A percentile compares a stretch with the other conserved stretches of the same genome.
Evolutionary conservation across 2,329 filamentous ascomycete species (phyloP).

Genomic region (Colletotrichum karsti): DNA sequence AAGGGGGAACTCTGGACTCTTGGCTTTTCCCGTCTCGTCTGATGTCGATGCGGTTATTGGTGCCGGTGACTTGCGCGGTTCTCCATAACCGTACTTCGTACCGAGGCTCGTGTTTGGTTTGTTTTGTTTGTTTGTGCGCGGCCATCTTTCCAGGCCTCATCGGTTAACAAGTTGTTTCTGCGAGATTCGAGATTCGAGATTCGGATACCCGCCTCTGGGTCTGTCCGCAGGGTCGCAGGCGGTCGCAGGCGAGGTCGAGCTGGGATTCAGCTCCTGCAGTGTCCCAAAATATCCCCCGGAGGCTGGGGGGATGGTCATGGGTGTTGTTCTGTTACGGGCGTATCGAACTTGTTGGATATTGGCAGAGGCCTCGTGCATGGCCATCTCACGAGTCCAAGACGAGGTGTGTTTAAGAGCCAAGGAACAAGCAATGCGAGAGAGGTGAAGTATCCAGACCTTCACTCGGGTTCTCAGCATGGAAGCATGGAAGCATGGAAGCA

Average conservation of each 20-base stretch:
- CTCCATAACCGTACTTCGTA: not conserved
- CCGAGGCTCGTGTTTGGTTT: not conserved
- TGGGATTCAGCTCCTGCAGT: constrained; percentile 3
- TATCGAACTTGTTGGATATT: not conserved
- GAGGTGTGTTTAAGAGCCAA: not conserved
- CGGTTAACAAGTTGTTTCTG: not conserved
- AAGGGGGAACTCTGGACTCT: no score
- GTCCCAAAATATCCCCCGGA: not conserved
- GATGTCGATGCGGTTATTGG: constrained; percentile 7
- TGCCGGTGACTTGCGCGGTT: not conserved
- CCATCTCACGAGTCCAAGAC: not conserved
- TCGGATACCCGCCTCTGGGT: not conserved
- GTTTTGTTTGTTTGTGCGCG: no score
- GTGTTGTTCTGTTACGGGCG: constrained; percentile 9
- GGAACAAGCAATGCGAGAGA: not conserved
- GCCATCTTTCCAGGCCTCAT: not conserved
- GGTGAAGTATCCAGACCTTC: not conserved
- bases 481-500: no score
- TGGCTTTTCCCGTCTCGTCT: constrained; percentile 19
- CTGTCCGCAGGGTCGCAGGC: not conserved
- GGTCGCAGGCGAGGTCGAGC: not conserved
- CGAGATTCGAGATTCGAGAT: not conserved
- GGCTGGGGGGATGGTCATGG: not conserved
- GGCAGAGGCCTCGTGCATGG: not conserved
- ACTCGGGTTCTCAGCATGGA: no score